Evolutionary conservation across 345 rosid genomes (phyloP).

Genomic region (Psidium guajava): DNA sequence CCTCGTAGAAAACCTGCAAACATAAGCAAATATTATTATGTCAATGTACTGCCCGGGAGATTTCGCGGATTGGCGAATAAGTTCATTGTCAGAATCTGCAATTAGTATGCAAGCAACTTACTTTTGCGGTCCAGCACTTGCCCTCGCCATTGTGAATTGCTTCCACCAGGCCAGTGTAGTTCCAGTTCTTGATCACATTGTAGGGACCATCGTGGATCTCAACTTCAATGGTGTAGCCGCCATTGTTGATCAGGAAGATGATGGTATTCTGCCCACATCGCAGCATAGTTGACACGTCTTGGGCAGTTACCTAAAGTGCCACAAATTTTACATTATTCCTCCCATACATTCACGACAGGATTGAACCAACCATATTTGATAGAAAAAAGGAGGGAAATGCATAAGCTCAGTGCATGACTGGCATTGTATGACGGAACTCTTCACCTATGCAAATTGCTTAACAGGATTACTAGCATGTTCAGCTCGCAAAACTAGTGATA

Average conservation of each 20-base stretch:
- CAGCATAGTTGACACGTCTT: slow-evolving; percentile 71
- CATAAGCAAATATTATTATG: neutral
- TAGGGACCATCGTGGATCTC: slow-evolving; percentile 86
- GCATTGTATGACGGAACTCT: neutral
- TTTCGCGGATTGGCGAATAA: neutral
- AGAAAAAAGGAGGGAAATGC: neutral
- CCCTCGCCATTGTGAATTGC: slow-evolving; percentile 75
- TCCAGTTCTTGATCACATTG: slow-evolving; percentile 86
- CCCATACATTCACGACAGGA: neutral
- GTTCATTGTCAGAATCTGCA: neutral
- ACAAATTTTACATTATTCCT: neutral
- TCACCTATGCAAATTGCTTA: neutral
- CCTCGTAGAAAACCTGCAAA: slow-evolving; percentile 49
- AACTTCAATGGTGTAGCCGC: slow-evolving; percentile 78
- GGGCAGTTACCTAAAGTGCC: slow-evolving; percentile 50
- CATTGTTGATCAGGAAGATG: slow-evolving; percentile 72
- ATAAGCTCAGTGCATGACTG: neutral
- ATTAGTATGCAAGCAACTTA: neutral
- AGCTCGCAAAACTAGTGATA: neutral
- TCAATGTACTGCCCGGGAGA: neutral
- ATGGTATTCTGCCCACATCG: slow-evolving; percentile 50
- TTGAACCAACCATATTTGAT: neutral
- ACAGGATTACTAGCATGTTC: neutral
- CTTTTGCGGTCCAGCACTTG: slow-evolving; percentile 81
- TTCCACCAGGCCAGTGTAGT: slow-evolving; percentile 62